phyloP scores from a whole-genome alignment of 768 basidiomycete genomes.

The Cystofilobasidium capitatum region DNA sequence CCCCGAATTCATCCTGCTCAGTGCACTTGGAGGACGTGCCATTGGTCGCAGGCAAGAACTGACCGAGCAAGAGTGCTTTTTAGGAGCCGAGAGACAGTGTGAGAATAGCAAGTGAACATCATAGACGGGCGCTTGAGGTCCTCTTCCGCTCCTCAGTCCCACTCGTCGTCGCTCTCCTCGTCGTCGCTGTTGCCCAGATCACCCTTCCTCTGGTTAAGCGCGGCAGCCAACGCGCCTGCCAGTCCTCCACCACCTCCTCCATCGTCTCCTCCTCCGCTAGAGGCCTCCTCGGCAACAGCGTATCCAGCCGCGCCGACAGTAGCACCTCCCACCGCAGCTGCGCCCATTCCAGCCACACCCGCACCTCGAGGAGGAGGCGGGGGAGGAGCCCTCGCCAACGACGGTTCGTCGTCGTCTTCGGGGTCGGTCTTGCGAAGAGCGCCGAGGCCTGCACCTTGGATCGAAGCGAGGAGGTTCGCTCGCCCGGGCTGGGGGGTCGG shows the following conservation, averaged over 20 bases:
- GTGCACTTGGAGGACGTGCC: too few relatives aligned
- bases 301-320: constrained; percentile 26
- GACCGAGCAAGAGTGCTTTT: too few relatives aligned
- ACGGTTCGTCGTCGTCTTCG: constrained; percentile 3
- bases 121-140: background rate
- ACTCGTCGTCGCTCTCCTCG: constrained; percentile 44
- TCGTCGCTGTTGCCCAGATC: constrained; percentile 73
- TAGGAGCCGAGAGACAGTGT: too few relatives aligned
- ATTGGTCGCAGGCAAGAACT: background rate
- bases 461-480: constrained; percentile 28
- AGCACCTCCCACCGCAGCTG: constrained; percentile 31
- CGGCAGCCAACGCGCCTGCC: constrained; percentile 72
- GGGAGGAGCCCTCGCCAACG: background rate
- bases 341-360: background rate
- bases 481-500: constrained; percentile 13
- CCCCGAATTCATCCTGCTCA: too few relatives aligned
- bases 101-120: background rate
- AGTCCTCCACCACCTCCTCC: constrained; percentile 56
- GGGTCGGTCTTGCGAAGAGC: constrained; percentile 18
- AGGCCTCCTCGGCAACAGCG: background rate
- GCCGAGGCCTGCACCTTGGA: constrained; percentile 27
- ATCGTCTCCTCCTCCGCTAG: background rate
- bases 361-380: background rate
- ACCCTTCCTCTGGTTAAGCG: constrained; percentile 71
- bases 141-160: constrained; percentile 5